Percentiles rank a stretch among this genome's conserved stretches.
Evolutionary conservation across 2,329 filamentous ascomycete genomes (phyloP).

Genomic region (Botrytis aclada): DNA sequence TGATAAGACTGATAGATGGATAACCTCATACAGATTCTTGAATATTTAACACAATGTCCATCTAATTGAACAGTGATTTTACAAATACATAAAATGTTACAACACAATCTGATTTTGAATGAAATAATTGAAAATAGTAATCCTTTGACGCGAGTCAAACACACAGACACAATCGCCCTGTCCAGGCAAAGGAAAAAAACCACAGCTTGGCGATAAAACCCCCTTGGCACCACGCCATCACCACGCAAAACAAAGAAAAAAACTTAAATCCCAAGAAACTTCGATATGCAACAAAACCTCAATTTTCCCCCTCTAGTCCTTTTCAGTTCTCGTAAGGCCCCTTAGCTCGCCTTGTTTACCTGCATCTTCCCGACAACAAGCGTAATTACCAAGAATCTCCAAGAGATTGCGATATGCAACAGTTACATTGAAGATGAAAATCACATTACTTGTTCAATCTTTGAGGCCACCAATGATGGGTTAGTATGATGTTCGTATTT

Average conservation of each 20-base stretch:
- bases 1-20: not conserved
- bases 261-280: conserved; percentile 2
- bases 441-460: not conserved
- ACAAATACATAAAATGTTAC: not conserved
- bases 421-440: not conserved
- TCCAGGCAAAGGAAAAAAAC: not conserved
- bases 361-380: not conserved
- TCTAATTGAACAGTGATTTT: not conserved
- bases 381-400: conserved; percentile 14
- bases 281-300: conserved; percentile 14
- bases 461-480: not conserved
- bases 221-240: conserved; percentile 11
- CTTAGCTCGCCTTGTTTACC: not conserved
- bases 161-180: not conserved
- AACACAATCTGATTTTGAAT: not conserved
- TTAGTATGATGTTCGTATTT: not conserved
- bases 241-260: conserved; percentile 1
- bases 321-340: not conserved
- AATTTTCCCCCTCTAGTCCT: not conserved
- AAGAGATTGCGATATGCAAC: conserved; percentile 19
- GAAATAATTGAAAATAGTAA: not conserved
- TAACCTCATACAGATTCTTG: not conserved
- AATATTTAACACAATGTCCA: not conserved
- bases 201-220: not conserved
- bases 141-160: not conserved